Evolutionary conservation across 2,329 filamentous ascomycete genomes (phyloP).

Genomic region (Penicillium sp.): DNA sequence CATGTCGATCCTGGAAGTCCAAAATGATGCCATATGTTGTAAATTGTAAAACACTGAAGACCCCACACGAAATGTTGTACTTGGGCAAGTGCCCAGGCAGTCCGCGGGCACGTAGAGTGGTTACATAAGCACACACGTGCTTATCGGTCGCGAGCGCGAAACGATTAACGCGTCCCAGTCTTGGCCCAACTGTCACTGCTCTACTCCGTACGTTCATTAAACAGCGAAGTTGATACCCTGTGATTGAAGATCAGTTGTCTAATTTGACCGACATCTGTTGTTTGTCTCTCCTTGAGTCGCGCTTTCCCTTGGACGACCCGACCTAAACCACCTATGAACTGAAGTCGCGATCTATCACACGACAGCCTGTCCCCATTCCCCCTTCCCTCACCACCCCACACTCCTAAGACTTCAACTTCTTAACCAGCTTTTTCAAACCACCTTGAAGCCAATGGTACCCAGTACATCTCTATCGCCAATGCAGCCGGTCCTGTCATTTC

Average conservation of each 20-base stretch:
- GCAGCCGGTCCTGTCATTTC: constrained; percentile 13
- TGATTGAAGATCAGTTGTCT: neutral
- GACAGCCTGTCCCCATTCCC: neutral
- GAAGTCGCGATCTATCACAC: constrained; percentile 10
- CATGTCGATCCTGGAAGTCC: neutral
- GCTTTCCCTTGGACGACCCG: neutral
- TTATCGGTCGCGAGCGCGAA: constrained; percentile 26
- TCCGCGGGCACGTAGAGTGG: neutral
- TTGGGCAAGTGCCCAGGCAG: neutral
- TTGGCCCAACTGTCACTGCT: constrained; percentile 13
- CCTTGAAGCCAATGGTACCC: constrained; percentile 21
- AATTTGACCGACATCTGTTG: neutral
- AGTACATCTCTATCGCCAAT: constrained; percentile 23
- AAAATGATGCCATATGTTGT: neutral
- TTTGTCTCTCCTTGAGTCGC: neutral
- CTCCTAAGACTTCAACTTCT: neutral
- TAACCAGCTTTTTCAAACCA: neutral
- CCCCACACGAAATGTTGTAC: neutral
- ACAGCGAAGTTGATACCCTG: neutral
- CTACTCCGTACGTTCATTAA: neutral
- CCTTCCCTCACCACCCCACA: neutral
- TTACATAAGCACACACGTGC: constrained; percentile 21
- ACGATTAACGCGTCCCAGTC: constrained; percentile 22
- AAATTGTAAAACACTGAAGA: neutral
- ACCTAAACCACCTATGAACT: neutral